Conservation (phyloP, 1,139 yeast genomes). For the Suhomyces panamericanus region DNA sequence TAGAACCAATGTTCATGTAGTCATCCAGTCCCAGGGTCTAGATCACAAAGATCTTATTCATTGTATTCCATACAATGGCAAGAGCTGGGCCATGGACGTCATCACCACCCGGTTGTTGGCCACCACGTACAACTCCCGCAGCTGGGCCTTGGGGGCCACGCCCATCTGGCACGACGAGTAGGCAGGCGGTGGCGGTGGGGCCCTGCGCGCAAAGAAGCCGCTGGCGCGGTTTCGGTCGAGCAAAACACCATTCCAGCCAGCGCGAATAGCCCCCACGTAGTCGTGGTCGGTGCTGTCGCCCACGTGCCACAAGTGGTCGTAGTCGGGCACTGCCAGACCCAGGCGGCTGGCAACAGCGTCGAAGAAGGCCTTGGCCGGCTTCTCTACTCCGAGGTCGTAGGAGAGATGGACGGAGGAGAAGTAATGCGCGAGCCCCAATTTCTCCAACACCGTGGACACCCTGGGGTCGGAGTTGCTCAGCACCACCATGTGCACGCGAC, state of each 20-base stretch:
- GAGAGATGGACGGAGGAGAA: conserved; percentile 50
- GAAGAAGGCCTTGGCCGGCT: conserved; percentile 54
- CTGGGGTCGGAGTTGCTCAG: conserved; percentile 65
- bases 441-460: conserved; percentile 42
- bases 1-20: too few relatives aligned
- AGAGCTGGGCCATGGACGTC: conserved; percentile 28
- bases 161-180: conserved; percentile 9
- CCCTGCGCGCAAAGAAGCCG: conserved; percentile 17
- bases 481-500: conserved; percentile 42
- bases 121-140: conserved; percentile 16
- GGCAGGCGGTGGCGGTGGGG: background rate
- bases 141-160: background rate
- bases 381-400: conserved; percentile 52
- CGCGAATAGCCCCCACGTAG: conserved; percentile 47
- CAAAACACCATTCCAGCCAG: conserved; percentile 65
- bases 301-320: conserved; percentile 55
- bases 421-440: conserved; percentile 43
- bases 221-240: conserved; percentile 43
- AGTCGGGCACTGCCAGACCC: conserved; percentile 8
- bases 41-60: too few relatives aligned
- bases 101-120: conserved; percentile 41
- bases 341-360: conserved; percentile 31
- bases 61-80: conserved; percentile 10
- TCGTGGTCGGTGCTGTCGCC: conserved; percentile 64
- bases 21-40: too few relatives aligned